Evolutionary conservation across 2,329 filamentous ascomycete genomes (phyloP).

Genomic region (Sporothrix inflata): DNA sequence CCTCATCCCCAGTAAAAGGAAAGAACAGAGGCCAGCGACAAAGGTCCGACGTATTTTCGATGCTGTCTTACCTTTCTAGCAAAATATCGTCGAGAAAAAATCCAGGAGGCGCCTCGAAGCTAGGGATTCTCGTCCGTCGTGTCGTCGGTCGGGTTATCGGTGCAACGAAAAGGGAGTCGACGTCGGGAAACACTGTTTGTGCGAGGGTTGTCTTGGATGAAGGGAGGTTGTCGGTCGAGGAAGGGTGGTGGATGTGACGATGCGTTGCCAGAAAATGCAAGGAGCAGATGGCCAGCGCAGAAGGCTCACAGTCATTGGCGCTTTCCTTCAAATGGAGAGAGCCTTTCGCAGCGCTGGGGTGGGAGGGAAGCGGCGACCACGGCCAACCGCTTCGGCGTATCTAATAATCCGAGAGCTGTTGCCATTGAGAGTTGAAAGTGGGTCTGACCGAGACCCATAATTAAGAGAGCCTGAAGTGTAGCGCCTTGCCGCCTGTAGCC

Average conservation of each 20-base stretch:
- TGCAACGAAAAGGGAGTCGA: not conserved
- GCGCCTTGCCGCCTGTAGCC: not conserved
- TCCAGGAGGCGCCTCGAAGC: not conserved
- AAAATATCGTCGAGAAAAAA: conserved; percentile 8
- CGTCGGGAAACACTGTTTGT: not conserved
- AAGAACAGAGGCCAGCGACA: not conserved
- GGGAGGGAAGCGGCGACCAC: not conserved
- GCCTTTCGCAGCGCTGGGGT: conserved; percentile 19
- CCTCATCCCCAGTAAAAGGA: not conserved
- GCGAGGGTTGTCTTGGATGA: not conserved
- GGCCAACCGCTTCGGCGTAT: conserved; percentile 28
- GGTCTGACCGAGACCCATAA: not conserved
- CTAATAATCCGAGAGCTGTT: conserved; percentile 27
- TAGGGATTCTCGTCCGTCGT: conserved; percentile 1
- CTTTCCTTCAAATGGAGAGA: conserved; percentile 12
- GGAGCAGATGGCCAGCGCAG: conserved; percentile 17
- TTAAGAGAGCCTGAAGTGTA: not conserved
- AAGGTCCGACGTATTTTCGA: not conserved
- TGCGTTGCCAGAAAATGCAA: conserved; percentile 17
- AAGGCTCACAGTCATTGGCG: conserved; percentile 20
- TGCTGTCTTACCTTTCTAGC: conserved; percentile 5
- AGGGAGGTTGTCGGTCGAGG: not conserved
- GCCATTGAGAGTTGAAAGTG: not conserved
- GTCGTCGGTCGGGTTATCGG: not conserved
- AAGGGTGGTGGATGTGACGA: conserved; percentile 8